Evolutionary conservation across 371 early-diverging fungal species (phyloP).

Genomic region (Rhizomucor pusillus): DNA sequence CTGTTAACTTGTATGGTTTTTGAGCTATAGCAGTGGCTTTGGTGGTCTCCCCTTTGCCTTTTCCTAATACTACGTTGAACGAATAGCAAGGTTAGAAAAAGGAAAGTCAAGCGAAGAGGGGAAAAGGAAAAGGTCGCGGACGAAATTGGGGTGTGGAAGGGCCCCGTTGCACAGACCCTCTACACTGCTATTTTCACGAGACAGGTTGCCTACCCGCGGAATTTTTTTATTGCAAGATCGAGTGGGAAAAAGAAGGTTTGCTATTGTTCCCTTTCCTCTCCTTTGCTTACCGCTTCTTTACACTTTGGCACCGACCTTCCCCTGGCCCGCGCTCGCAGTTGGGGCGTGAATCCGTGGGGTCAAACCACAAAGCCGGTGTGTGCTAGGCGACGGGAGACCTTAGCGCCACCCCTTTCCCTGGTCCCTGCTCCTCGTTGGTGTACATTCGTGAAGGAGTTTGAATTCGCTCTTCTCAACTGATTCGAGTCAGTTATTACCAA

Average conservation of each 20-base stretch:
- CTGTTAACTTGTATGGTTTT: not conserved
- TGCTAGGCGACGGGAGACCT: constrained; percentile 1
- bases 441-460: too few species aligned
- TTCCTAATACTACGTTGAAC: constrained; percentile 1
- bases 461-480: too few species aligned
- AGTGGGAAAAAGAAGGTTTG: not conserved
- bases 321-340: too few species aligned
- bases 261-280: not conserved
- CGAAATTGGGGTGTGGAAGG: constrained; percentile 8
- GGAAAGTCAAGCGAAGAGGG: constrained; percentile 2
- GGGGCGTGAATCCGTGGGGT: too few species aligned
- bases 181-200: not conserved
- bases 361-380: constrained; percentile 1
- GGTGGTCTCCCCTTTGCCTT: not conserved
- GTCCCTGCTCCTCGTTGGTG: too few species aligned
- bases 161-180: not conserved
- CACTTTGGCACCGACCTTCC: too few species aligned
- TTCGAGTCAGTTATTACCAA: too few species aligned
- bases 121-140: constrained; percentile 10
- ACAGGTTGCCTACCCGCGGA: not conserved
- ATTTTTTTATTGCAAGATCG: not conserved
- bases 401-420: too few species aligned
- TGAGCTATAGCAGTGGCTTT: not conserved
- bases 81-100: not conserved
- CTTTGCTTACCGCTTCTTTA: not conserved